These are phyloP conservation scores for Incumbomyces lentus DNA, from an alignment of 2,329 filamentous ascomycete species.

Conservation along the genomic window DNA sequence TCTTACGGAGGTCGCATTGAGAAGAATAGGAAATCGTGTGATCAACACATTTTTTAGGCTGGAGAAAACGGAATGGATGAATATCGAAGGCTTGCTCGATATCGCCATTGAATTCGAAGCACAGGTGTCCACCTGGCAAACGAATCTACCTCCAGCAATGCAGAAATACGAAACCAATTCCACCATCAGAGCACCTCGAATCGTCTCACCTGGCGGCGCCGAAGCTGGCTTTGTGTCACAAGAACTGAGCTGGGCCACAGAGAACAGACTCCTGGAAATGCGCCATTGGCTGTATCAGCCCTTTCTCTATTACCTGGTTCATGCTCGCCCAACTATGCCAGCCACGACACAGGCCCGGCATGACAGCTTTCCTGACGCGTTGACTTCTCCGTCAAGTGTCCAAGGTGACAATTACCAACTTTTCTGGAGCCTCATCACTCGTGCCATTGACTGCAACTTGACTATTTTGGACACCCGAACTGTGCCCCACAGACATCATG, in stretches of 20 bases:
- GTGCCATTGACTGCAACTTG: conserved; percentile 22
- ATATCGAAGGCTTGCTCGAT: conserved; percentile 20
- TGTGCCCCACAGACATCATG: conserved; percentile 25
- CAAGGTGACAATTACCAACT: conserved; percentile 6
- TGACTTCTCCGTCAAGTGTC: conserved; percentile 1
- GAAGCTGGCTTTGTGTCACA: conserved; percentile 14
- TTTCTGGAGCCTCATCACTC: conserved; percentile 15
- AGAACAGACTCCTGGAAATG: conserved; percentile 23
- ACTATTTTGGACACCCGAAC: conserved; percentile 20
- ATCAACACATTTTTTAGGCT: conserved; percentile 26
- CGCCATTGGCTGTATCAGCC: conserved; percentile 25
- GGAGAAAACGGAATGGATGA: conserved; percentile 17
- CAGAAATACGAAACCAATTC: conserved; percentile 18
- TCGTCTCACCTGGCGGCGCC: background rate
- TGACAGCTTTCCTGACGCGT: background rate
- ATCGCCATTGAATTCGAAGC: conserved; percentile 24
- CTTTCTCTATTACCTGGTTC: conserved; percentile 24
- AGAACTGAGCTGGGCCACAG: conserved; percentile 24
- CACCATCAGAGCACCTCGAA: conserved; percentile 8
- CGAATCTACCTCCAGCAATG: conserved; percentile 23
- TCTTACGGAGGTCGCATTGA: conserved; percentile 33
- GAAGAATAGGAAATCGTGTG: conserved; percentile 34
- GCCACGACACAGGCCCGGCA: background rate
- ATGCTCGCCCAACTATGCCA: conserved; percentile 9
- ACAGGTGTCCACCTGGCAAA: conserved; percentile 22